A percentile compares a stretch with the other conserved stretches of the same genome.
phyloP scores from a whole-genome alignment of 108 stramenopile species.

The Epithemia pelagica region DNA sequence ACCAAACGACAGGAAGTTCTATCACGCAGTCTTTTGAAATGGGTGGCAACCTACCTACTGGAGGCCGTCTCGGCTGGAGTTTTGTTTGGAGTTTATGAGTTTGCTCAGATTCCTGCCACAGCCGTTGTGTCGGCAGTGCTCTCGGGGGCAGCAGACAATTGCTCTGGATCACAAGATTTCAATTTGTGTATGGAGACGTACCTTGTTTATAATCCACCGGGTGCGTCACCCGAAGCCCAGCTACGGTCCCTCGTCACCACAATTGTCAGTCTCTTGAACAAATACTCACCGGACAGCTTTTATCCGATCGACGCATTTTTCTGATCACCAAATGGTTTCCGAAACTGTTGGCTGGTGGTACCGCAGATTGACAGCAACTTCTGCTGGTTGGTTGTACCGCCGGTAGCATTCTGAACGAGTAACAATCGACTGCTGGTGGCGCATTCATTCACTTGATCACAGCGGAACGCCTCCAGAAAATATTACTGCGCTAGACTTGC shows the following conservation, averaged over 20 bases:
- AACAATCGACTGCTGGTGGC: no score
- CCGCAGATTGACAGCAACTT: no score
- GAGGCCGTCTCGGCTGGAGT: constrained; percentile 42
- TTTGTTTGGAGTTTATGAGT: constrained; percentile 75
- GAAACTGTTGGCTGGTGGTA: no score
- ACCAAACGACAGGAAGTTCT: constrained; percentile 41
- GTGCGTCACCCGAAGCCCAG: constrained; percentile 41
- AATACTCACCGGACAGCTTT: background rate
- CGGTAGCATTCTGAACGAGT: no score
- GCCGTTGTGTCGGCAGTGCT: constrained; percentile 36
- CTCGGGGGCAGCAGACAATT: constrained; percentile 60
- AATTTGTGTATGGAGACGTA: constrained; percentile 60
- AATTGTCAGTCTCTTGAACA: constrained; percentile 24
- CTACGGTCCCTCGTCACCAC: constrained; percentile 38
- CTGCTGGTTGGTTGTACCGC: no score
- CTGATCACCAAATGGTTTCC: no score
- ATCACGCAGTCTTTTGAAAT: constrained; percentile 36
- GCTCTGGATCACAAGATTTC: constrained; percentile 50
- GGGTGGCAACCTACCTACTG: constrained; percentile 48
- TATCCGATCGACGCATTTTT: background rate
- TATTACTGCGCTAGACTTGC: no score
- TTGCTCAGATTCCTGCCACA: constrained; percentile 39
- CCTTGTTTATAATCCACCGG: constrained; percentile 45
- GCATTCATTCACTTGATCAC: no score
- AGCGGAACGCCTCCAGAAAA: no score